Evolutionary conservation across 1,284 basidiomycete species (phyloP), one percentile per base, ranked within the genome.

Genomic region (Trichosporon asahii): DNA sequence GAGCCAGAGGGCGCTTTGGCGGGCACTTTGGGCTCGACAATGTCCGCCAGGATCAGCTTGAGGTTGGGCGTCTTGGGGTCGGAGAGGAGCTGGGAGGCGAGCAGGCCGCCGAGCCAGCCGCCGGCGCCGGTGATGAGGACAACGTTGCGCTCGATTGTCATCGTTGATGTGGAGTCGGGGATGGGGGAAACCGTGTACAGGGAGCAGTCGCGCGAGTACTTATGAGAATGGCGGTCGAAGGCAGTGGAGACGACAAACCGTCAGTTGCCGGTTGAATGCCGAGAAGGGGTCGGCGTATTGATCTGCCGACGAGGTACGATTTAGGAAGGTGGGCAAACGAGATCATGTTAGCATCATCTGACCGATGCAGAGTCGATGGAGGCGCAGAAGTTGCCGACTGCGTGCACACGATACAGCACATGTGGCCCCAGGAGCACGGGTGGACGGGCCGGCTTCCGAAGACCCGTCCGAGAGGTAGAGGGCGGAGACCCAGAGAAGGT

Each of bases 1-100:
- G 78, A 66, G n/a, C 29, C 57, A 2, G 35, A 3, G n/a, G 84
- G 75, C 18, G 84, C 81, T 2, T 76, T 80, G 61, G 80, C 73
- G 21, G 87, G 86, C 3, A 83, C 78, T 66, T 83, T 85, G 57
- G 87, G 87, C 75, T 87, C 84, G 66, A 87, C 84, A 68, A 83
- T 83, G 71, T 83, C 82, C 69, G 76, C 77, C 14, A 83, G 78
- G 70, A 83, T 82, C 55, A 83, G 75, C 57, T 78, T 74, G 70
- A 80, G 76, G 68, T 83, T 74, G 35, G 79, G 79, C 18, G 80
- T 82, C 61, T 69, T 65, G 11, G 77, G 74, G 74, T 83, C 82
- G 23, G 73, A 72, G 9, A 82, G 75, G 31, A 83, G 78, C 44
- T 77, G 73, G 3, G 67, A 69, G 21, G 79, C 78, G 67, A 82